Conservation (phyloP, 1,139 yeast species). For the Barnettozyma hawaiiensis region DNA sequence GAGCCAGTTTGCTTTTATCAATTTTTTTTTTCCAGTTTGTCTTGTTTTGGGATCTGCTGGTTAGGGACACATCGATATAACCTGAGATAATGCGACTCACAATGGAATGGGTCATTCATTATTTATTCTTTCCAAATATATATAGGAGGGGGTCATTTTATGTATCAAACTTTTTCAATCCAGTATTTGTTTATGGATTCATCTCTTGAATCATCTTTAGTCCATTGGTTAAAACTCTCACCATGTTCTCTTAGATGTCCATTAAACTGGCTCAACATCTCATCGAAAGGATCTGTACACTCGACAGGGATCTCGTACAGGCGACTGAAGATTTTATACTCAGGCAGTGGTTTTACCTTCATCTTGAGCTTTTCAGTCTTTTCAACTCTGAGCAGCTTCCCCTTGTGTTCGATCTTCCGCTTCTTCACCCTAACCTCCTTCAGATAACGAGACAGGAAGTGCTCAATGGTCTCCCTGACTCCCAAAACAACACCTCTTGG, state of each 20-base stretch:
- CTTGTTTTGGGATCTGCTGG: too few species aligned
- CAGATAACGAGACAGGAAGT: slow-evolving; percentile 26
- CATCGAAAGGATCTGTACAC: slow-evolving; percentile 18
- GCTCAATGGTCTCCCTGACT: slow-evolving; percentile 35
- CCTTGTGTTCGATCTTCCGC: slow-evolving; percentile 10
- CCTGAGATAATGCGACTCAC: too few species aligned
- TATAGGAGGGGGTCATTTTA: neutral
- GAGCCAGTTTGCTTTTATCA: too few species aligned
- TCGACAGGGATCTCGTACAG: slow-evolving; percentile 22
- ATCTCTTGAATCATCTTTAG: slow-evolving; percentile 10
- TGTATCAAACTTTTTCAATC: slow-evolving; percentile 22
- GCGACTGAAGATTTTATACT: slow-evolving; percentile 21
- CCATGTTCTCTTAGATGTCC: slow-evolving; percentile 17
- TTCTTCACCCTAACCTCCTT: slow-evolving; percentile 8
- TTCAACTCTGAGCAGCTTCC: slow-evolving; percentile 7
- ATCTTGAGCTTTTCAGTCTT: slow-evolving; percentile 13
- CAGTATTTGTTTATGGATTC: slow-evolving; percentile 19
- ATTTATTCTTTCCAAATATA: neutral
- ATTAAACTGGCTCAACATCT: slow-evolving; percentile 18
- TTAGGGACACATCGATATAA: too few species aligned
- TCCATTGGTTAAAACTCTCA: slow-evolving; percentile 9
- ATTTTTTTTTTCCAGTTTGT: too few species aligned
- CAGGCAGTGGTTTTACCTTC: slow-evolving; percentile 19
- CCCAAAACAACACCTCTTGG: slow-evolving; percentile 42
- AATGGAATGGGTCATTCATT: neutral